A percentile compares a stretch with the other conserved stretches of the same genome.
Evolutionary conservation across 768 basidiomycete genomes (phyloP).

Genomic region (Panaeolus papilionaceus): DNA sequence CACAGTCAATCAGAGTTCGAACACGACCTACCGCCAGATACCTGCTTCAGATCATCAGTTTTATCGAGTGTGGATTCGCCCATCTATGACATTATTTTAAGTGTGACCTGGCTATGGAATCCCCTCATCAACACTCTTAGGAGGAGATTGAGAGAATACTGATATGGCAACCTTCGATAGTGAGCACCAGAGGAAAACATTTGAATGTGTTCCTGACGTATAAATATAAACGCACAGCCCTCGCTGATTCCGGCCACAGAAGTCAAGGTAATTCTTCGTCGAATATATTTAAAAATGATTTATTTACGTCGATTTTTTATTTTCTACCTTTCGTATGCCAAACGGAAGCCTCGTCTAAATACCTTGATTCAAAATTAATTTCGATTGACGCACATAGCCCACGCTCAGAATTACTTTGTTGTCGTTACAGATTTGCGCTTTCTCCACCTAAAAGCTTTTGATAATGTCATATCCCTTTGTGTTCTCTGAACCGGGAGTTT

Average conservation of each 20-base stretch:
- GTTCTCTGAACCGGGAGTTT: not conserved
- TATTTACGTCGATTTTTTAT: not conserved
- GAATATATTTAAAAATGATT: conserved; percentile 9
- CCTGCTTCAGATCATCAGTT: no score
- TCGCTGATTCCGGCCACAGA: not conserved
- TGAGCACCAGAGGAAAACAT: not conserved
- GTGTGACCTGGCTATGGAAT: no score
- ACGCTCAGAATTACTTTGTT: not conserved
- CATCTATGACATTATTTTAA: no score
- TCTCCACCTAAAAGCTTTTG: not conserved
- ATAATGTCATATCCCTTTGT: not conserved
- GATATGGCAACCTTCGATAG: not conserved
- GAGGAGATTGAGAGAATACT: no score
- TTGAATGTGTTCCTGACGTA: not conserved
- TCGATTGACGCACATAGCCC: conserved; percentile 1
- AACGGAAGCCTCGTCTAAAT: conserved; percentile 8
- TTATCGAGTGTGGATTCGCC: no score
- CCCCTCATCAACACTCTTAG: no score
- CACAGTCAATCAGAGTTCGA: no score
- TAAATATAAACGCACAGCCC: conserved; percentile 3
- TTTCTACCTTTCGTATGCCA: not conserved
- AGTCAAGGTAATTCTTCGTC: not conserved
- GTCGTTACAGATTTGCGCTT: not conserved
- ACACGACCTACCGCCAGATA: no score
- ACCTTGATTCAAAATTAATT: conserved; percentile 11